Evolutionary conservation across 2,329 filamentous ascomycete genomes (phyloP).

Genomic region (Gnomoniopsis sp.): DNA sequence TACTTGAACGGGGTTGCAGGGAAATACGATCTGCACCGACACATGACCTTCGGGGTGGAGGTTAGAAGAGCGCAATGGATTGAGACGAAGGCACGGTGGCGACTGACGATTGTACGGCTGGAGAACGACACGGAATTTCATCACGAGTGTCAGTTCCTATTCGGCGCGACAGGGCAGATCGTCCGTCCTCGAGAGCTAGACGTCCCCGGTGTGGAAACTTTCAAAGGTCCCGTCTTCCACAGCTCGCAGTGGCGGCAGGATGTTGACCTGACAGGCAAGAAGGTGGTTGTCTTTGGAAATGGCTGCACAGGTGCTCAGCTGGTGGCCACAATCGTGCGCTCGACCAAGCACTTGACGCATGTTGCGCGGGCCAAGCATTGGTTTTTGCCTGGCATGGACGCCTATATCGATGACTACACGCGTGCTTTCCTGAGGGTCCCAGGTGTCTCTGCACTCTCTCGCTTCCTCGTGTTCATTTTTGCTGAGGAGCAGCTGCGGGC

Average conservation of each 20-base stretch:
- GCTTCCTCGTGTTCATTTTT: slow-evolving; percentile 38
- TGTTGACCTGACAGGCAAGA: slow-evolving; percentile 25
- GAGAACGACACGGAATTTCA: slow-evolving; percentile 21
- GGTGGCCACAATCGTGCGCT: slow-evolving; percentile 30
- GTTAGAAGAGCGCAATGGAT: slow-evolving; percentile 38
- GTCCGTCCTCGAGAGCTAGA: slow-evolving; percentile 30
- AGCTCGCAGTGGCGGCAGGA: slow-evolving; percentile 28
- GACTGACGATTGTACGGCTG: slow-evolving; percentile 26
- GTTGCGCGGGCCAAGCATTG: slow-evolving; percentile 41
- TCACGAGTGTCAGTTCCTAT: slow-evolving; percentile 40
- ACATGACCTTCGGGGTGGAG: slow-evolving; percentile 35
- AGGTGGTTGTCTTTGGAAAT: slow-evolving; percentile 33
- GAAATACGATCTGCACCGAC: slow-evolving; percentile 36
- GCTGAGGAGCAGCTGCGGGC: slow-evolving; percentile 29
- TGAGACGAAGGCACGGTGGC: slow-evolving; percentile 32
- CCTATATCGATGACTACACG: slow-evolving; percentile 54
- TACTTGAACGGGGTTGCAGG: slow-evolving; percentile 54
- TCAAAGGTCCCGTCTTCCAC: slow-evolving; percentile 30
- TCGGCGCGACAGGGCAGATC: slow-evolving; percentile 32
- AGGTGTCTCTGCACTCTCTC: slow-evolving; percentile 36
- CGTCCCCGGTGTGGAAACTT: slow-evolving; percentile 27
- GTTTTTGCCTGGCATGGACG: slow-evolving; percentile 50
- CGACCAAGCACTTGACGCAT: slow-evolving; percentile 35
- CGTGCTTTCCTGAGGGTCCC: slow-evolving; percentile 41
- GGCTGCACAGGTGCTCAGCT: slow-evolving; percentile 35